These are phyloP conservation scores for Castanospermum australe DNA, from an alignment of 306 rosid species.

Conservation along the genomic window DNA sequence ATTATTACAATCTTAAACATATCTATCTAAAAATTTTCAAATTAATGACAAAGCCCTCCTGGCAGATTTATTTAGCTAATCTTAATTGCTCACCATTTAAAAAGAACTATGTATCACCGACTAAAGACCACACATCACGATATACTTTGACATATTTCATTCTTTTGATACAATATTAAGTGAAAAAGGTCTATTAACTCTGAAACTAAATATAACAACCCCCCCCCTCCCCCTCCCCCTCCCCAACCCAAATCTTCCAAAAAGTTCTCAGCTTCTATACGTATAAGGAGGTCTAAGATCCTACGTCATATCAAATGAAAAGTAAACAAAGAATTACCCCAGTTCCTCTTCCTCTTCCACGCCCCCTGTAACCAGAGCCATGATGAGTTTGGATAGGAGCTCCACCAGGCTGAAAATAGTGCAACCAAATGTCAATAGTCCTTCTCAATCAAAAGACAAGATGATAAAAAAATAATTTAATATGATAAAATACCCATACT, in stretches of 20 bases:
- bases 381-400: conserved; percentile 45
- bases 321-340: conserved; percentile 55
- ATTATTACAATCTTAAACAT: background rate
- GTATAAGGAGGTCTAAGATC: background rate
- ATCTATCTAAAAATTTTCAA: background rate
- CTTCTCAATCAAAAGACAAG: background rate
- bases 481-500: background rate
- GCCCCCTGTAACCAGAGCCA: conserved; percentile 65
- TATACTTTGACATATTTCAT: background rate
- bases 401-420: conserved; percentile 57
- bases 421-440: conserved; percentile 29
- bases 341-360: conserved; percentile 71
- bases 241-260: background rate
- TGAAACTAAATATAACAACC: background rate
- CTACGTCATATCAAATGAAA: conserved; percentile 1
- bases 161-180: background rate
- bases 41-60: background rate
- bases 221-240: background rate
- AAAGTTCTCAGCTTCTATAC: background rate
- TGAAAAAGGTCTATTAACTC: background rate
- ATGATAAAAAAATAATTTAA: background rate
- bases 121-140: background rate
- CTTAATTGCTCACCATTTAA: background rate
- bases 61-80: background rate
- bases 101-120: background rate